Conservation (phyloP, 2,329 filamentous ascomycete genomes). For the Coleophoma cylindrospora region DNA sequence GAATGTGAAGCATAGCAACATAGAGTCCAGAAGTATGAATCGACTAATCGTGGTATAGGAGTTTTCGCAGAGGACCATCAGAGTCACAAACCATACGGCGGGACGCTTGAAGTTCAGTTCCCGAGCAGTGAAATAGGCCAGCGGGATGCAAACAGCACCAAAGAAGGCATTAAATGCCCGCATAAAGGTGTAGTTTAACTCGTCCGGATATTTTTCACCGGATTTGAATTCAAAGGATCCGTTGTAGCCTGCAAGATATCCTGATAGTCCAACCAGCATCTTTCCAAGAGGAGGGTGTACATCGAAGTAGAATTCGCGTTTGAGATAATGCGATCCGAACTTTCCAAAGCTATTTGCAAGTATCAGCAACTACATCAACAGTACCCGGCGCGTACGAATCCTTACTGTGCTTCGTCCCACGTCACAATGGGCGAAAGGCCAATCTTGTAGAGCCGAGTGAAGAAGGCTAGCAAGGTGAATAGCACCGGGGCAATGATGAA, state of each 20-base stretch:
- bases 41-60: constrained; percentile 98
- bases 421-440: constrained; percentile 68
- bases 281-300: constrained; percentile 93
- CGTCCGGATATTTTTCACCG: constrained; percentile 87
- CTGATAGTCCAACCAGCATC: constrained; percentile 95
- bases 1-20: constrained; percentile 98
- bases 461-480: constrained; percentile 57
- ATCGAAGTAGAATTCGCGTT: constrained; percentile 99
- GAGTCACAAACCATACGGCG: constrained; percentile 88
- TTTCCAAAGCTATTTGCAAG: constrained; percentile 69
- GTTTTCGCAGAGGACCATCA: constrained; percentile 98
- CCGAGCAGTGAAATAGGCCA: constrained; percentile 92
- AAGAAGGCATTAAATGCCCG: constrained; percentile 95
- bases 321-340: constrained; percentile 98
- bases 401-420: constrained; percentile 73
- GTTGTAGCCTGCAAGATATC: constrained; percentile 96
- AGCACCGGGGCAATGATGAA: constrained; percentile 55
- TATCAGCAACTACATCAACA: constrained; percentile 22
- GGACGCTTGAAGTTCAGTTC: constrained; percentile 83
- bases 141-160: constrained; percentile 83
- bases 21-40: constrained; percentile 96
- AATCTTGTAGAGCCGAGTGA: constrained; percentile 66
- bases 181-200: constrained; percentile 98
- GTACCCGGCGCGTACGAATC: constrained; percentile 25
- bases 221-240: constrained; percentile 99